Evolutionary conservation across 768 basidiomycete species (phyloP).

Genomic region (Boletus reticulatus): DNA sequence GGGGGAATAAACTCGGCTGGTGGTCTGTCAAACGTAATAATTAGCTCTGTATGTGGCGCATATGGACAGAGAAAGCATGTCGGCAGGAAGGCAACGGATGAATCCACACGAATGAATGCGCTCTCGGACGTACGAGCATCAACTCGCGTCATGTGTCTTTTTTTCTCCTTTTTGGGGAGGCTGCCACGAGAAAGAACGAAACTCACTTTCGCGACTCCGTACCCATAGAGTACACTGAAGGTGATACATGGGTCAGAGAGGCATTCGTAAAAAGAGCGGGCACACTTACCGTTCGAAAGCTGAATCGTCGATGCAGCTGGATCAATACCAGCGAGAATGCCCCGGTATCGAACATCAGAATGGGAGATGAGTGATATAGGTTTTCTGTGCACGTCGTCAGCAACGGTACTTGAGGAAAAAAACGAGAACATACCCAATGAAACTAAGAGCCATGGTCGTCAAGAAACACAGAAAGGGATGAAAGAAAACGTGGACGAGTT

Average conservation of each 20-base stretch:
- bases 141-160: constrained; percentile 39
- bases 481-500: constrained; percentile 20
- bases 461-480: constrained; percentile 7
- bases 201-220: constrained; percentile 79
- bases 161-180: constrained; percentile 7
- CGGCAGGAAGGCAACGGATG: constrained; percentile 69
- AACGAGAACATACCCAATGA: constrained; percentile 56
- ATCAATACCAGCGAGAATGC: constrained; percentile 85
- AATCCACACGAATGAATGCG: constrained; percentile 53
- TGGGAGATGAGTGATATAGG: constrained; percentile 88
- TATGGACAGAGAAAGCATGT: constrained; percentile 16
- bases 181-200: not conserved
- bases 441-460: constrained; percentile 64
- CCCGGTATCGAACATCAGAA: constrained; percentile 88
- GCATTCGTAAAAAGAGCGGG: not conserved
- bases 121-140: constrained; percentile 38
- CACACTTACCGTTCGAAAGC: constrained; percentile 70
- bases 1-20: constrained; percentile 80
- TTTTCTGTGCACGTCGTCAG: constrained; percentile 51
- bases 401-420: not conserved
- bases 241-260: not conserved
- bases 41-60: constrained; percentile 16
- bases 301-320: constrained; percentile 84
- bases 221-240: constrained; percentile 78
- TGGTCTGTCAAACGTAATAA: constrained; percentile 45